Conservation (phyloP, 805 yeast species). For the Candida germanica region DNA sequence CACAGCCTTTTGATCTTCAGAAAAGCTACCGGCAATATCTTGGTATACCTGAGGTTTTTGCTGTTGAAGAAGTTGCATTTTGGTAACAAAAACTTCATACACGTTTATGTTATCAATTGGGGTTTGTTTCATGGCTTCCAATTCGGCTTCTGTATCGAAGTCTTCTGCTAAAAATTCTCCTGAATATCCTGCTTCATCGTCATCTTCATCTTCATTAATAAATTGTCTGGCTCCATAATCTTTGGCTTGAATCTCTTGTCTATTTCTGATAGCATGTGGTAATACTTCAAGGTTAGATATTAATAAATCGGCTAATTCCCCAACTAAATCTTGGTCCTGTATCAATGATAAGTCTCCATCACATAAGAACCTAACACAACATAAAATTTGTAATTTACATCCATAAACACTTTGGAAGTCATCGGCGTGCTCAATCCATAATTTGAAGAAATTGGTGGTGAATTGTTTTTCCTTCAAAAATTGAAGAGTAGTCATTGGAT, state of each 20-base stretch:
- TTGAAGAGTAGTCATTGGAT: conserved; percentile 35
- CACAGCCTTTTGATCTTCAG: conserved; percentile 30
- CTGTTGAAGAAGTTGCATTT: conserved; percentile 47
- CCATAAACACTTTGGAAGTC: conserved; percentile 54
- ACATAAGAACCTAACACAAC: conserved; percentile 38
- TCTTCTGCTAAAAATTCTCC: conserved; percentile 29
- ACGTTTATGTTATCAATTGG: conserved; percentile 77
- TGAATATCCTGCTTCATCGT: conserved; percentile 28
- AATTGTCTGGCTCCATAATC: conserved; percentile 33
- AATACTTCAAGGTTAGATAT: conserved; percentile 40
- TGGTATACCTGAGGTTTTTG: conserved; percentile 49
- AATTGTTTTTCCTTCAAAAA: conserved; percentile 36
- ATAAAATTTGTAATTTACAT: conserved; percentile 50
- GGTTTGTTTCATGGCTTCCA: conserved; percentile 79
- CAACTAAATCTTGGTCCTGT: conserved; percentile 30
- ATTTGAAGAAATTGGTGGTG: conserved; percentile 37
- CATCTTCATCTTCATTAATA: conserved; percentile 22
- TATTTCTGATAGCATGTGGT: conserved; percentile 49
- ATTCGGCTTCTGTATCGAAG: conserved; percentile 64
- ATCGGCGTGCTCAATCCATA: conserved; percentile 48
- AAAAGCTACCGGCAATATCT: conserved; percentile 40
- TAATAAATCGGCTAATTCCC: conserved; percentile 39
- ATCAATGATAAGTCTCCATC: conserved; percentile 27
- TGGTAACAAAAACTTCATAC: conserved; percentile 60
- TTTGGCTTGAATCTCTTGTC: conserved; percentile 41